Percentiles rank a stretch among this genome's conserved stretches.
Conservation (phyloP, 352 stramenopile genomes). For the Thraustochytrium striatum region DNA sequence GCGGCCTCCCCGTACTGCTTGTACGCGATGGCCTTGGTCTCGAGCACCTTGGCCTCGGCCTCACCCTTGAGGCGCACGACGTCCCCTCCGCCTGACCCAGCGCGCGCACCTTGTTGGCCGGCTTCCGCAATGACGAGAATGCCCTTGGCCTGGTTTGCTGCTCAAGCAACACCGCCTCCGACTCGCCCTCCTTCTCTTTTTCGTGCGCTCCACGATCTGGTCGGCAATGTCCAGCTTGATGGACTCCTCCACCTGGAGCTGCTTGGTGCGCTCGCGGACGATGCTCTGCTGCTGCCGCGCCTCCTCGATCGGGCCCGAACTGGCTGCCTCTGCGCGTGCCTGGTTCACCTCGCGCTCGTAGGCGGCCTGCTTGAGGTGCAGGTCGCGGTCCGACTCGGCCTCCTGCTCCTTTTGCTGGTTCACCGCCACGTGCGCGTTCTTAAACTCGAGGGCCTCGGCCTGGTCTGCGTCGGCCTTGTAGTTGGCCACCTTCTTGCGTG, state of each 20-base stretch:
- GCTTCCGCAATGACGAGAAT: slow-evolving; percentile 47
- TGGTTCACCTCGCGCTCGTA: slow-evolving; percentile 49
- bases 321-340: slow-evolving; percentile 36
- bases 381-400: slow-evolving; percentile 47
- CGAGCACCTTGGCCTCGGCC: slow-evolving; percentile 52
- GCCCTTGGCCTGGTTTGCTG: slow-evolving; percentile 52
- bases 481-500: slow-evolving; percentile 50
- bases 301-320: slow-evolving; percentile 48
- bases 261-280: slow-evolving; percentile 48
- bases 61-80: slow-evolving; percentile 52
- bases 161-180: slow-evolving; percentile 49
- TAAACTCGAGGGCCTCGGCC: slow-evolving; percentile 46
- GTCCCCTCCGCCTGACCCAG: slow-evolving; percentile 49
- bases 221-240: slow-evolving; percentile 51
- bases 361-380: slow-evolving; percentile 50
- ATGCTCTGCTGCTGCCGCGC: slow-evolving; percentile 52
- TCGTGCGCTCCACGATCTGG: slow-evolving; percentile 48
- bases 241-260: slow-evolving; percentile 48
- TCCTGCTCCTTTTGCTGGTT: slow-evolving; percentile 50
- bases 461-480: slow-evolving; percentile 52
- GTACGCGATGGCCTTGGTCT: slow-evolving; percentile 54
- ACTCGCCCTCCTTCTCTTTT: slow-evolving; percentile 52
- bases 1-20: slow-evolving; percentile 52
- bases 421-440: slow-evolving; percentile 47
- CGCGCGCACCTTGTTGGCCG: slow-evolving; percentile 47